A percentile compares a stretch with the other conserved stretches of the same genome.
Evolutionary conservation across 371 early-diverging fungal genomes (phyloP).

Genomic region (Syncephalastrum racemosum): DNA sequence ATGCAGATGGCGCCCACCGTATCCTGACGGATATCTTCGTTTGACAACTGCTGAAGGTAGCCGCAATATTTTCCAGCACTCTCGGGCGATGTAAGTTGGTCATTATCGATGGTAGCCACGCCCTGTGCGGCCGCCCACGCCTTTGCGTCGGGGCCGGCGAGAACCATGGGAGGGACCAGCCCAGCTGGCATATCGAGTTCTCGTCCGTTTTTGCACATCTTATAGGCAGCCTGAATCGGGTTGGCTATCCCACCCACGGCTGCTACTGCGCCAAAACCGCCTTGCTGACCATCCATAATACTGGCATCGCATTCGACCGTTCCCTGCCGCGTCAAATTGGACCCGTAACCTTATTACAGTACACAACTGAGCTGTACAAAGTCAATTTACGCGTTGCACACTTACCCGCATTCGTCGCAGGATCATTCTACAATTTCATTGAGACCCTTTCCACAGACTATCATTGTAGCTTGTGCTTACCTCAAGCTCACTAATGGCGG

Average conservation of each 20-base stretch:
- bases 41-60: slow-evolving; percentile 21
- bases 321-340: slow-evolving; percentile 77
- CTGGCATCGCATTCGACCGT: slow-evolving; percentile 88
- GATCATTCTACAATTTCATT: slow-evolving; percentile 35
- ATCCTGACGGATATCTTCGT: slow-evolving; percentile 50
- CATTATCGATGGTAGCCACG: slow-evolving; percentile 22
- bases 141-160: slow-evolving; percentile 67
- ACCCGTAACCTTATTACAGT: slow-evolving; percentile 51
- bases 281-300: slow-evolving; percentile 69
- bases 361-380: neutral
- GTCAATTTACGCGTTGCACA: neutral
- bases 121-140: slow-evolving; percentile 48
- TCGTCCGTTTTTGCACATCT: slow-evolving; percentile 42
- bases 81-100: slow-evolving; percentile 17
- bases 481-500: slow-evolving; percentile 45
- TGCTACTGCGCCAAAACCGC: slow-evolving; percentile 78
- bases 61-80: too few relatives aligned
- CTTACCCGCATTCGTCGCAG: slow-evolving; percentile 50
- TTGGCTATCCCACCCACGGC: slow-evolving; percentile 69
- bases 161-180: slow-evolving; percentile 74
- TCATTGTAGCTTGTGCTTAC: slow-evolving; percentile 18
- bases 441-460: neutral
- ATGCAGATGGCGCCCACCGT: slow-evolving; percentile 88
- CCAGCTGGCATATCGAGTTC: slow-evolving; percentile 57
- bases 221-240: slow-evolving; percentile 64